phyloP scores from a whole-genome alignment of 768 basidiomycete species.

The Kwoniella sp. region DNA sequence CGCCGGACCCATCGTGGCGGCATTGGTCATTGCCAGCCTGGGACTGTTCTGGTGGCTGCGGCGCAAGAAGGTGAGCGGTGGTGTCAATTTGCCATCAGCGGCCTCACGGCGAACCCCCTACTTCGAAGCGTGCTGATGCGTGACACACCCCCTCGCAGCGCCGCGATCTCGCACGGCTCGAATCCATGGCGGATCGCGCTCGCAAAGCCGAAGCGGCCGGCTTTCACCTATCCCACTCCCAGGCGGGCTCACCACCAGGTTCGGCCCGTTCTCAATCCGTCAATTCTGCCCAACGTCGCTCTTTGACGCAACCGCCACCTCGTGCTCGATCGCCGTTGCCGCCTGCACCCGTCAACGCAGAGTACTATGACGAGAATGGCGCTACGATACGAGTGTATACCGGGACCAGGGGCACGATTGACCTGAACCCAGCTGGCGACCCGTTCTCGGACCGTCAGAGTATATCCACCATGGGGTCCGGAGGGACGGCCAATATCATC shows the following conservation, averaged over 20 bases:
- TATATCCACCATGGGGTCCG: slow-evolving; percentile 26
- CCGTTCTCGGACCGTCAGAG: slow-evolving; percentile 44
- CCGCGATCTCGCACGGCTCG: slow-evolving; percentile 41
- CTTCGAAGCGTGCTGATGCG: neutral
- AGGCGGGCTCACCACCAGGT: slow-evolving; percentile 31
- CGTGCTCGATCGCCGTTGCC: slow-evolving; percentile 28
- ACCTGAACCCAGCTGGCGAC: slow-evolving; percentile 20
- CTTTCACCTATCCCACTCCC: slow-evolving; percentile 46
- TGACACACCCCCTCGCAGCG: slow-evolving; percentile 13
- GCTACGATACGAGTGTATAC: slow-evolving; percentile 27
- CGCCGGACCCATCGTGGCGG: slow-evolving; percentile 47
- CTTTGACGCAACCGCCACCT: slow-evolving; percentile 11
- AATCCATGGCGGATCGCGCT: slow-evolving; percentile 35
- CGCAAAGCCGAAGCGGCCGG: slow-evolving; percentile 45
- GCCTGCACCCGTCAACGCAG: slow-evolving; percentile 27
- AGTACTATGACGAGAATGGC: slow-evolving; percentile 35
- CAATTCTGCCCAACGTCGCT: neutral
- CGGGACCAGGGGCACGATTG: slow-evolving; percentile 25
- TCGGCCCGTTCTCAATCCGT: slow-evolving; percentile 14
- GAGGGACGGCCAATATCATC: slow-evolving; percentile 37
- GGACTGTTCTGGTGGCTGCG: slow-evolving; percentile 45
- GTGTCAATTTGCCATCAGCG: neutral
- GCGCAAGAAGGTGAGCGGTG: slow-evolving; percentile 41
- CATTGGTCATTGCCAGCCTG: slow-evolving; percentile 45
- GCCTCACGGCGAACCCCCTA: neutral